Percentiles rank a stretch among this genome's conserved stretches.
phyloP scores from a whole-genome alignment of 768 basidiomycete genomes.

The Suillus sp. region DNA sequence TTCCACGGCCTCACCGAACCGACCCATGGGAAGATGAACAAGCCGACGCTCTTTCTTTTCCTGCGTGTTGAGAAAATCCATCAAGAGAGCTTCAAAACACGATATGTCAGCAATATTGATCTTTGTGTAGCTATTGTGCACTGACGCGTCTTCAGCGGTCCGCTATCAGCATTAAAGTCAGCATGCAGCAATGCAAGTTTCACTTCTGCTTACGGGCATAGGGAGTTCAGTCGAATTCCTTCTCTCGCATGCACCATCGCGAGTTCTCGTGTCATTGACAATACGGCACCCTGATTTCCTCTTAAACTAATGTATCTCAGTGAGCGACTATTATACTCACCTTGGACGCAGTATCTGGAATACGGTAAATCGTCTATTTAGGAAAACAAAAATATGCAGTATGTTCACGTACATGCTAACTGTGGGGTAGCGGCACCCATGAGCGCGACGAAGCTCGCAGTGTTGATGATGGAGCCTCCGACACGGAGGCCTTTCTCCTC shows the following conservation, averaged over 20 bases:
- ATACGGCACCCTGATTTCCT: slow-evolving; percentile 78
- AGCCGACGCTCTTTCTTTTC: slow-evolving; percentile 93
- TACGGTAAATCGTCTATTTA: slow-evolving; percentile 10
- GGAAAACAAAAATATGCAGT: background rate
- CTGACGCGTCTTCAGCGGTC: slow-evolving; percentile 93
- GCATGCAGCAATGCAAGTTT: background rate
- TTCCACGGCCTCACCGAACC: slow-evolving; percentile 97
- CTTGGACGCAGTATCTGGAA: slow-evolving; percentile 91
- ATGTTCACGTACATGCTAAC: slow-evolving; percentile 78
- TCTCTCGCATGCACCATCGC: slow-evolving; percentile 98
- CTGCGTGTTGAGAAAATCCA: slow-evolving; percentile 96
- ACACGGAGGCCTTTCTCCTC: slow-evolving; percentile 73
- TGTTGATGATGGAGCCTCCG: slow-evolving; percentile 96
- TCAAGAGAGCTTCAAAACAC: slow-evolving; percentile 73
- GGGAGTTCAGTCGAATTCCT: slow-evolving; percentile 93
- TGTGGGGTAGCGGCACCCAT: slow-evolving; percentile 98
- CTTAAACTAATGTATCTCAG: slow-evolving; percentile 13
- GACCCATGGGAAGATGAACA: slow-evolving; percentile 92
- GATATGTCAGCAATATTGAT: background rate
- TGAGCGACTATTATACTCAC: slow-evolving; percentile 35
- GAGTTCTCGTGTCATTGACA: slow-evolving; percentile 96
- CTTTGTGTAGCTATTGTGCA: slow-evolving; percentile 5
- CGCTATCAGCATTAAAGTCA: slow-evolving; percentile 47
- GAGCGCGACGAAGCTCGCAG: slow-evolving; percentile 94
- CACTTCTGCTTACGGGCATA: slow-evolving; percentile 79